Evolutionary conservation across 441 rosid species (phyloP).

Genomic region (Hura crepitans): DNA sequence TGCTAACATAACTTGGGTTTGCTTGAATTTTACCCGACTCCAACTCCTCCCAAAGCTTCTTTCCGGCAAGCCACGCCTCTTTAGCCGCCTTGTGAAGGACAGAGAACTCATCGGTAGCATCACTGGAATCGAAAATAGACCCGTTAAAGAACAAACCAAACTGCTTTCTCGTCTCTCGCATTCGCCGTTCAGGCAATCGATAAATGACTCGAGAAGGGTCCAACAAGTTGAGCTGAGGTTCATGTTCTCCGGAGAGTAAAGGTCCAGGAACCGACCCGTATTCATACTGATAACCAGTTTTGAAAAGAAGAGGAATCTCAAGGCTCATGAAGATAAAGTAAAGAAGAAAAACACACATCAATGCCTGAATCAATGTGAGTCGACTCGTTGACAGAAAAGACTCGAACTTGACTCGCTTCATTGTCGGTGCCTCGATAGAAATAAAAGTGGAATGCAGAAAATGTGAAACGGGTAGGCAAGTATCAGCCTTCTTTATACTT

Average conservation of each 20-base stretch:
- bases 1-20: slow-evolving; percentile 11
- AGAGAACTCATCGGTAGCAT: slow-evolving; percentile 47
- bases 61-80: slow-evolving; percentile 66
- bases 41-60: slow-evolving; percentile 62
- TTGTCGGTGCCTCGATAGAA: slow-evolving; percentile 21
- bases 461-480: background rate
- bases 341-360: slow-evolving; percentile 42
- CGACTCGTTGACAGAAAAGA: slow-evolving; percentile 36
- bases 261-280: slow-evolving; percentile 45
- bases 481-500: background rate
- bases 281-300: slow-evolving; percentile 36
- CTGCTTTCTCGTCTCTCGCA: slow-evolving; percentile 17
- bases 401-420: slow-evolving; percentile 57
- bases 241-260: background rate
- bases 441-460: background rate
- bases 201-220: slow-evolving; percentile 29
- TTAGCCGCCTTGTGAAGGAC: slow-evolving; percentile 72
- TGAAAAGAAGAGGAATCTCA: slow-evolving; percentile 71
- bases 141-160: slow-evolving; percentile 45
- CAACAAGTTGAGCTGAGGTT: background rate
- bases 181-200: slow-evolving; percentile 34
- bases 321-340: slow-evolving; percentile 55
- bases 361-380: slow-evolving; percentile 54
- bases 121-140: slow-evolving; percentile 38
- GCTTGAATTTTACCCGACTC: slow-evolving; percentile 39